These are phyloP conservation scores for Phoenix dactylifera DNA, from an alignment of 176 grass and related monocot genomes.

Conservation along the genomic window DNA sequence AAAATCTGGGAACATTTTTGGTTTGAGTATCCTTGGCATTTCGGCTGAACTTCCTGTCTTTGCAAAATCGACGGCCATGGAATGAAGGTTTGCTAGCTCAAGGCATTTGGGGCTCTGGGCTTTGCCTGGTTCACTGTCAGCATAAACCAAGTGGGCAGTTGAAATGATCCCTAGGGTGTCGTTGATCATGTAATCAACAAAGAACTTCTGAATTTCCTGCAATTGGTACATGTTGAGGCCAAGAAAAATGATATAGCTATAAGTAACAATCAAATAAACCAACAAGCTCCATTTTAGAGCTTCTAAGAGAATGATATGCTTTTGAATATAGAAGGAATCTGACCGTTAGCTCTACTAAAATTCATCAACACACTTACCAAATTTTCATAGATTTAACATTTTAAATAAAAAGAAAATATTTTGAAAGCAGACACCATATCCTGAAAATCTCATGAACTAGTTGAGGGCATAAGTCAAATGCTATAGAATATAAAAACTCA, in stretches of 20 bases:
- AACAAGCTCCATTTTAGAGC: not conserved
- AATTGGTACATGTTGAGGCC: not conserved
- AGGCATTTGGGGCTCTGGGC: conserved; percentile 62
- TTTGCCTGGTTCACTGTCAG: conserved; percentile 60
- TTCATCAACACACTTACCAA: no score
- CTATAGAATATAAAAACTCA: no score
- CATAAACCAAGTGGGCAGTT: conserved; percentile 68
- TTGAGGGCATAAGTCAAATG: no score
- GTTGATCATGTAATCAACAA: conserved; percentile 86
- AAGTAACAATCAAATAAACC: not conserved
- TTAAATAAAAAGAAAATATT: no score
- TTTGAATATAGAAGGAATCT: no score
- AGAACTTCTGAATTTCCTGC: conserved; percentile 93
- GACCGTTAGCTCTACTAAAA: no score
- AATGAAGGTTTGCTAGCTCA: conserved; percentile 68
- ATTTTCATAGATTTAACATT: no score
- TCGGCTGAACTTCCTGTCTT: conserved; percentile 77
- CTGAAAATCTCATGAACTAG: no score
- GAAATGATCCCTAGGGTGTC: conserved; percentile 67
- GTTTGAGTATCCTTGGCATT: conserved; percentile 53
- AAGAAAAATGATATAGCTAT: not conserved
- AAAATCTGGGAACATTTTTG: conserved; percentile 76
- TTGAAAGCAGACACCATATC: no score
- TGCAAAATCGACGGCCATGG: conserved; percentile 89
- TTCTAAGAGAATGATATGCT: no score